These are phyloP conservation scores for Prunus mume DNA, from an alignment of 306 rosid genomes.

Conservation along the genomic window DNA sequence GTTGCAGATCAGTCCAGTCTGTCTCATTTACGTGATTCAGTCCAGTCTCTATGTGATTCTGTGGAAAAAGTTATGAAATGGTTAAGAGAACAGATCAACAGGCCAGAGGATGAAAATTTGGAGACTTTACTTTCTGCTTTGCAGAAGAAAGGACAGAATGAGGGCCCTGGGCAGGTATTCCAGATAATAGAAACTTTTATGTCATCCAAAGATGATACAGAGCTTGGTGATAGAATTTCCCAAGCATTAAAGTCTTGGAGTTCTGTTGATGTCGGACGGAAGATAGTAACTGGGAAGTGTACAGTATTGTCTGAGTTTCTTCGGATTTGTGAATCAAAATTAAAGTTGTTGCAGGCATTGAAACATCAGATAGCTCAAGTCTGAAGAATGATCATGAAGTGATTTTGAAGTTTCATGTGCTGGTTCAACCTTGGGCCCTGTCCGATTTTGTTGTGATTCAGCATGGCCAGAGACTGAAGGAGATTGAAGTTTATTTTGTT, in stretches of 20 bases:
- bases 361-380: slow-evolving; percentile 67
- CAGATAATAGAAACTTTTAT: slow-evolving; percentile 43
- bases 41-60: slow-evolving; percentile 43
- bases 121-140: slow-evolving; percentile 52
- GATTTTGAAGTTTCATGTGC: background rate
- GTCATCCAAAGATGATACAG: slow-evolving; percentile 40
- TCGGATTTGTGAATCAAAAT: slow-evolving; percentile 61
- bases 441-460: background rate
- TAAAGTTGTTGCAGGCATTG: slow-evolving; percentile 49
- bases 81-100: slow-evolving; percentile 53
- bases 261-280: slow-evolving; percentile 66
- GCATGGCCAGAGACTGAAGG: background rate
- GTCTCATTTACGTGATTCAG: slow-evolving; percentile 46
- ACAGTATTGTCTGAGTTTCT: slow-evolving; percentile 52
- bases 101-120: slow-evolving; percentile 55
- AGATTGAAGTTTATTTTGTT: background rate
- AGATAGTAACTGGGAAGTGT: slow-evolving; percentile 64
- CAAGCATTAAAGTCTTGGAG: slow-evolving; percentile 74
- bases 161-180: slow-evolving; percentile 74
- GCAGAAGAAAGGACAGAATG: slow-evolving; percentile 40
- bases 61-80: slow-evolving; percentile 62
- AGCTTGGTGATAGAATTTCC: slow-evolving; percentile 58
- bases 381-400: slow-evolving; percentile 31
- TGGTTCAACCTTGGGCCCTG: slow-evolving; percentile 3
- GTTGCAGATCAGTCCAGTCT: slow-evolving; percentile 42